Evolutionary conservation across 768 basidiomycete genomes (phyloP).

Genomic region (Polyporus arcularius): DNA sequence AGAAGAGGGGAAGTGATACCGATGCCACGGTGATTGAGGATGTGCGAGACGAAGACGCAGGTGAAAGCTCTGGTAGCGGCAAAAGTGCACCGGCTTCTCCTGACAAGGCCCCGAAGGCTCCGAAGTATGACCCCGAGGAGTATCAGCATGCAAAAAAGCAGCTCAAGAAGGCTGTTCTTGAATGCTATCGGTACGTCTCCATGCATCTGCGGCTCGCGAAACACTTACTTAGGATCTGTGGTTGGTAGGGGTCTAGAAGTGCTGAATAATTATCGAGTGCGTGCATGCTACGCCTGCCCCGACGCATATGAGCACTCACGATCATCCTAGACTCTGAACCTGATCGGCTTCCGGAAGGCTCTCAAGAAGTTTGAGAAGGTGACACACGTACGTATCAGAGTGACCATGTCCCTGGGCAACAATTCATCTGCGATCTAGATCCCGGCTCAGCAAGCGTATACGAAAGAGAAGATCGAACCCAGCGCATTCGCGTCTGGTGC

Average conservation of each 20-base stretch:
- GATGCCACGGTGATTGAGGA: conserved; percentile 1
- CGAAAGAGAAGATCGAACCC: conserved; percentile 73
- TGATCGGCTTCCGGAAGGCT: conserved; percentile 87
- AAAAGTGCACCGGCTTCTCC: conserved; percentile 4
- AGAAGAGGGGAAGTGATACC: conserved; percentile 3
- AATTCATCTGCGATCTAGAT: conserved; percentile 44
- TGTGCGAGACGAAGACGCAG: neutral
- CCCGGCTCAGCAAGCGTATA: conserved; percentile 74
- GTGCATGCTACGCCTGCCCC: conserved; percentile 19
- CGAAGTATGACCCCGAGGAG: conserved; percentile 61
- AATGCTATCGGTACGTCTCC: conserved; percentile 70
- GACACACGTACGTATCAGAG: conserved; percentile 53
- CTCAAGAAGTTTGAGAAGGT: conserved; percentile 85
- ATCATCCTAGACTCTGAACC: conserved; percentile 37
- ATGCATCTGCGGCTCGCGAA: neutral
- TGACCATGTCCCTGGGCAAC: neutral
- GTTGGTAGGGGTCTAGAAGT: conserved; percentile 68
- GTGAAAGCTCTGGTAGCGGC: neutral
- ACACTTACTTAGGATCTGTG: neutral
- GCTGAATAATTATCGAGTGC: conserved; percentile 86
- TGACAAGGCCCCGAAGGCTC: neutral
- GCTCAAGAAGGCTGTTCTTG: conserved; percentile 79
- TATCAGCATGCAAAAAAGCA: conserved; percentile 85
- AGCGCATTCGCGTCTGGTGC: conserved; percentile 67
- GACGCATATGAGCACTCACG: neutral